Evolutionary conservation across 2,329 filamentous ascomycete genomes (phyloP).

Genomic region (Escovopsis sp.): DNA sequence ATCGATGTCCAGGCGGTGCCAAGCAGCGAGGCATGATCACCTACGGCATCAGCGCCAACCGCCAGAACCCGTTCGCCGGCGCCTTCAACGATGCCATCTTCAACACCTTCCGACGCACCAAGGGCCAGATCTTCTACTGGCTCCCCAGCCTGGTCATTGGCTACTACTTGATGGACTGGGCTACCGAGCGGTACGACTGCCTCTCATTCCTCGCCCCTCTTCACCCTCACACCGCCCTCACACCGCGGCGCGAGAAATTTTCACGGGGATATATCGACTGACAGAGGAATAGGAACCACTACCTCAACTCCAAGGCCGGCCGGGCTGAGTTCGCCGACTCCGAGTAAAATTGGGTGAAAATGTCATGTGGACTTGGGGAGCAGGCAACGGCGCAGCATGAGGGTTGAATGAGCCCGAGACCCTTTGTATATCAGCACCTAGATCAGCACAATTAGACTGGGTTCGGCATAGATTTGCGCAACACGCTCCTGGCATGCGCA

Average conservation of each 20-base stretch:
- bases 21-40: conserved; percentile 50
- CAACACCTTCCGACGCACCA: conserved; percentile 84
- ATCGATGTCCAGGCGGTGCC: conserved; percentile 30
- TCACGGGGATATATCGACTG: background rate
- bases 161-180: conserved; percentile 84
- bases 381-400: conserved; percentile 10
- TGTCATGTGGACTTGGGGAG: conserved; percentile 16
- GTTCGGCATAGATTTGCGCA: conserved; percentile 7
- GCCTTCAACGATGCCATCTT: conserved; percentile 71
- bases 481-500: no score
- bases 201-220: background rate
- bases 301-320: conserved; percentile 66
- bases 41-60: conserved; percentile 75
- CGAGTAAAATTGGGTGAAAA: conserved; percentile 21
- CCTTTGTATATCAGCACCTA: conserved; percentile 29
- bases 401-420: conserved; percentile 1
- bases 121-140: conserved; percentile 78
- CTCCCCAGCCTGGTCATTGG: conserved; percentile 62
- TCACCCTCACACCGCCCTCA: no score
- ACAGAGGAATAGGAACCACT: conserved; percentile 48
- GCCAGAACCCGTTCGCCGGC: conserved; percentile 75
- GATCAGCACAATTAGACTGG: conserved; percentile 22
- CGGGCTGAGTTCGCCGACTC: conserved; percentile 38
- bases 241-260: no score
- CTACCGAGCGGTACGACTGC: conserved; percentile 62